Base-by-base conservation (phyloP, 2,329 filamentous ascomycete species). In the Sarocladium strictum region DNA sequence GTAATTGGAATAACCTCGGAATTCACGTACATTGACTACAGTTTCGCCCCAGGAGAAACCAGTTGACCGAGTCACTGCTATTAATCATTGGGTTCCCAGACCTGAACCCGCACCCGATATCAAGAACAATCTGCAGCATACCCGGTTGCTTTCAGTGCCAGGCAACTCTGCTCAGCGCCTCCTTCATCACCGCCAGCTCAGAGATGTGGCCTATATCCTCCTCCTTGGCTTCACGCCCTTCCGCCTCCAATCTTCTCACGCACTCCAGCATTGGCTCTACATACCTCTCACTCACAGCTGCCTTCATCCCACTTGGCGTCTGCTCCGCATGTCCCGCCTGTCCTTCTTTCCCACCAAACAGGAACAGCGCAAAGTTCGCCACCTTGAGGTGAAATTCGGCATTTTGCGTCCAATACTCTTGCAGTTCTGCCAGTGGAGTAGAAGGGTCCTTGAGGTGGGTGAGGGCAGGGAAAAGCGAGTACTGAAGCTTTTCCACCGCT, bases 291-390 rank as follows among this genome's bases (percentile, higher is more conserved):
- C n/a, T 21, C 33, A 53, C 50, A 6, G 50, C 50, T 2, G 35
- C 50, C 21, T 53, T 53, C 50, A 53, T 53, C 5, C 50, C 50
- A 14, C 19, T 26, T 15, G 50, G 50, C 19, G 50, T 53, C 21
- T 53, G 50, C 17, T 19, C 29, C 12, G 47, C 9, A 35, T 51
- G 47, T 19, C 47, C 47, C n/a, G 47, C 4, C 47, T 51, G 47
- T 11, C 47, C 47, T 23, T 51, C 68, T 33, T 69, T 65, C 7
- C 75, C 71, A 3, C 69, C 68, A 61, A 80, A 77, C 19, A 85
- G 67, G 59, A 85, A 81, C 53, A 80, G 74, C 7, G 78, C 76
- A 64, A 86, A 84, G 60, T 85, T 86, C 56, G 78, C 77, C 0
- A 78, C 78, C 59, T 85, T 80, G 58, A 85, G 69, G 53, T 85